Evolutionary conservation across 768 basidiomycete genomes (phyloP).

Genomic region (Erythrobasidium yunnanense): DNA sequence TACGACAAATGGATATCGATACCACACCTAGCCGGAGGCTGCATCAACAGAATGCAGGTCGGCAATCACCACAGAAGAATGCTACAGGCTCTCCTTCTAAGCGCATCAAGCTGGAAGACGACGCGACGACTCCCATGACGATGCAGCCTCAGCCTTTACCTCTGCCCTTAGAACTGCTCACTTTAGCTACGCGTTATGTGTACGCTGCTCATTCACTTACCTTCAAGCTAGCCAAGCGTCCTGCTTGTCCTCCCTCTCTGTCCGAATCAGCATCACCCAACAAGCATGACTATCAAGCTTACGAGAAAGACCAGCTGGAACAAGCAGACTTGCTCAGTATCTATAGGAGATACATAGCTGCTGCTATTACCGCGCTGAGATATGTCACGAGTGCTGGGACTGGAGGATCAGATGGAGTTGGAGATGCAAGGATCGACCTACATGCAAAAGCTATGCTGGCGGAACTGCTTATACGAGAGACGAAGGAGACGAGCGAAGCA

Average conservation of each 20-base stretch:
- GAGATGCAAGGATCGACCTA: not conserved
- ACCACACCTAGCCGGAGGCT: no score
- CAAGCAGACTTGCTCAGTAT: not conserved
- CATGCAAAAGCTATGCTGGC: slow-evolving; percentile 15
- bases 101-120: no score
- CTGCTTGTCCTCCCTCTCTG: not conserved
- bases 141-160: no score
- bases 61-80: no score
- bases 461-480: slow-evolving; percentile 14
- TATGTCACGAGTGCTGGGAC: not conserved
- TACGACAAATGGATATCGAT: no score
- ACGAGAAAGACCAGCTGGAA: not conserved
- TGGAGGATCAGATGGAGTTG: not conserved
- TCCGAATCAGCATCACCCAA: not conserved
- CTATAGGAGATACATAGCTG: slow-evolving; percentile 9
- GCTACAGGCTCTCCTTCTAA: no score
- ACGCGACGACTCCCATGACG: no score
- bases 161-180: not conserved
- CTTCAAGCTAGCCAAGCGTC: not conserved
- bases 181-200: not conserved
- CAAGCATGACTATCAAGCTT: not conserved
- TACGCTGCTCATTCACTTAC: slow-evolving; percentile 1
- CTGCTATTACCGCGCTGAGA: not conserved
- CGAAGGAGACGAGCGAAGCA: not conserved
- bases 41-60: no score